phyloP scores from a whole-genome alignment of 176 grass and related monocot genomes.

The Musa schizocarpa region DNA sequence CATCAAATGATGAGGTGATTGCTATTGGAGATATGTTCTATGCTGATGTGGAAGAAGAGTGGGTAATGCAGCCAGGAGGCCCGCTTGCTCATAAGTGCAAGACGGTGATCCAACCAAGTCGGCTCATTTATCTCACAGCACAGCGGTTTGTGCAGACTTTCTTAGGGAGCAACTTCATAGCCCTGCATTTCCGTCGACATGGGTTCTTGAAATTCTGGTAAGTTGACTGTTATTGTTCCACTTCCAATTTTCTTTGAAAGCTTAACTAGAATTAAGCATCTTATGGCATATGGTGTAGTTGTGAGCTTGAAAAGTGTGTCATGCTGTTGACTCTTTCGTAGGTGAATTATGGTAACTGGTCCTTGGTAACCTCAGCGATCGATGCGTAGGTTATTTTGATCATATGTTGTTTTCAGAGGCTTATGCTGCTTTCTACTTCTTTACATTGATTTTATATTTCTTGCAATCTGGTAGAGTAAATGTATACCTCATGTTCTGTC shows the following conservation, averaged over 20 bases:
- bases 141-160: conserved; percentile 93
- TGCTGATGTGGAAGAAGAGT: conserved; percentile 79
- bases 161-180: conserved; percentile 81
- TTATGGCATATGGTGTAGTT: not conserved
- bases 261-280: not conserved
- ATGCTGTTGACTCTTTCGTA: not conserved
- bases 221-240: conserved; percentile 1
- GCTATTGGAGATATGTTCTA: conserved; percentile 89
- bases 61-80: conserved; percentile 81
- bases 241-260: not conserved
- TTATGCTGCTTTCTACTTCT: not conserved
- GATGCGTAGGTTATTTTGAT: not conserved
- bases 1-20: conserved; percentile 62
- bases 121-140: conserved; percentile 64
- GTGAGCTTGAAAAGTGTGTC: not conserved
- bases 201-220: conserved; percentile 95
- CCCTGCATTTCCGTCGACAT: conserved; percentile 88
- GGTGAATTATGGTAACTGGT: not conserved
- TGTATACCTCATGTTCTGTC: not conserved
- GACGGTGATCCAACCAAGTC: conserved; percentile 72
- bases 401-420: not conserved
- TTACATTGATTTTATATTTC: not conserved
- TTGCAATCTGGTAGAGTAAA: no score
- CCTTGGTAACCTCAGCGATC: not conserved
- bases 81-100: conserved; percentile 78